Conservation (phyloP, 2,329 filamentous ascomycete species). For the Laburnicola sp. region DNA sequence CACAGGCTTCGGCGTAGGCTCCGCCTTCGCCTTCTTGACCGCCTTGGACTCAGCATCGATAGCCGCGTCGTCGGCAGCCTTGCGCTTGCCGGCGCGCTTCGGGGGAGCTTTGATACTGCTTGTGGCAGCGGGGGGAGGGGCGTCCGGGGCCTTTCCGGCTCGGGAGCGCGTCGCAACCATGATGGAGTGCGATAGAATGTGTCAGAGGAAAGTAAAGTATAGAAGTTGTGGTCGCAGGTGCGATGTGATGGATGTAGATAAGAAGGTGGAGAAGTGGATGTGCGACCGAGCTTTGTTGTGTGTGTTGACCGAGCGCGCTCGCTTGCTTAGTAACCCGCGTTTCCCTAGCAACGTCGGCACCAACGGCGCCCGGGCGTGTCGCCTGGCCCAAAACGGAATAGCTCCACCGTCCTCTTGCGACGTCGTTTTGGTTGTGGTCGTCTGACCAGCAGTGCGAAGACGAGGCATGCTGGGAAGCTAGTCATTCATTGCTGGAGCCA, state of each 20-base stretch:
- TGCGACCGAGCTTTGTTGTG: conserved; percentile 7
- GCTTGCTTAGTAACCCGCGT: too few species aligned
- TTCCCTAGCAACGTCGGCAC: too few species aligned
- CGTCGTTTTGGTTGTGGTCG: too few species aligned
- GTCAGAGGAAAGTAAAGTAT: background rate
- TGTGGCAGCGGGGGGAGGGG: conserved; percentile 17
- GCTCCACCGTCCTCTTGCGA: too few species aligned
- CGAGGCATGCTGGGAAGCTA: too few species aligned
- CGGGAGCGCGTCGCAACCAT: conserved; percentile 41
- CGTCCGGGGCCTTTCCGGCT: conserved; percentile 30
- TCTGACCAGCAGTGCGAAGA: too few species aligned
- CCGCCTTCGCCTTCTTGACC: conserved; percentile 26
- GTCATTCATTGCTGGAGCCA: too few species aligned
- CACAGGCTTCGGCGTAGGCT: conserved; percentile 15
- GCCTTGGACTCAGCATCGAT: conserved; percentile 2
- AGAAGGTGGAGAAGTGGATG: background rate
- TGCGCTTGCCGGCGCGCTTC: conserved; percentile 36
- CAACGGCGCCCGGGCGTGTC: too few species aligned
- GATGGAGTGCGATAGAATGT: conserved; percentile 8
- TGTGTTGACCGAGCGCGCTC: background rate
- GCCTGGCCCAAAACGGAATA: too few species aligned
- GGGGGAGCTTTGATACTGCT: conserved; percentile 38
- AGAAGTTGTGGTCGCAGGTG: background rate
- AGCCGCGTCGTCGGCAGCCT: conserved; percentile 29
- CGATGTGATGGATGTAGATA: background rate